These are phyloP conservation scores for Stachybotrys echinatus DNA, from an alignment of 2,329 filamentous ascomycete species.

Conservation along the genomic window DNA sequence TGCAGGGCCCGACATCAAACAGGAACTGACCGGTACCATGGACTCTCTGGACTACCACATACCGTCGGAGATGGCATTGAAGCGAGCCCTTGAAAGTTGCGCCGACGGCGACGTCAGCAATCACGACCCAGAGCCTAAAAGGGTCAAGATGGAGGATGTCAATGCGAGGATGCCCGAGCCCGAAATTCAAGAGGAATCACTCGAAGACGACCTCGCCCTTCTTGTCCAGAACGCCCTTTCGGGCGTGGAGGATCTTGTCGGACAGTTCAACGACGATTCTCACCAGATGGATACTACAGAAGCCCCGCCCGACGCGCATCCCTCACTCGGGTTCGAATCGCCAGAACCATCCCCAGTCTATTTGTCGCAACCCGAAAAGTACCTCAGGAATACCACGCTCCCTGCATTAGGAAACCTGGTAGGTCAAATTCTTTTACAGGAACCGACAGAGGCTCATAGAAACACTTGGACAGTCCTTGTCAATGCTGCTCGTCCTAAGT, in stretches of 20 bases:
- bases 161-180: conserved; percentile 1
- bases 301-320: conserved; percentile 26
- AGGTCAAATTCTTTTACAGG: conserved; percentile 17
- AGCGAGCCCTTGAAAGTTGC: conserved; percentile 29
- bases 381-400: conserved; percentile 29
- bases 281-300: conserved; percentile 19
- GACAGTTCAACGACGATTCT: conserved; percentile 19
- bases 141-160: conserved; percentile 24
- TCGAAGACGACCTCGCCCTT: conserved; percentile 30
- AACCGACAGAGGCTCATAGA: not conserved
- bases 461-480: conserved; percentile 24
- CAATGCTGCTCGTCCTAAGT: conserved; percentile 30
- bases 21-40: conserved; percentile 27
- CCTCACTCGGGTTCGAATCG: conserved; percentile 19
- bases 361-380: conserved; percentile 28
- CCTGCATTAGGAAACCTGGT: conserved; percentile 36
- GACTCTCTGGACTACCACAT: conserved; percentile 28
- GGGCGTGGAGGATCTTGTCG: conserved; percentile 31
- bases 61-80: conserved; percentile 28
- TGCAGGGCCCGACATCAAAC: conserved; percentile 27
- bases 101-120: conserved; percentile 17
- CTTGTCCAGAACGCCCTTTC: conserved; percentile 35
- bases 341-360: conserved; percentile 21
- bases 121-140: conserved; percentile 18
- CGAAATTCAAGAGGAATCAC: conserved; percentile 17